Conservation (phyloP, 2,329 filamentous ascomycete genomes). For the Tolypocladium guangdongense region DNA sequence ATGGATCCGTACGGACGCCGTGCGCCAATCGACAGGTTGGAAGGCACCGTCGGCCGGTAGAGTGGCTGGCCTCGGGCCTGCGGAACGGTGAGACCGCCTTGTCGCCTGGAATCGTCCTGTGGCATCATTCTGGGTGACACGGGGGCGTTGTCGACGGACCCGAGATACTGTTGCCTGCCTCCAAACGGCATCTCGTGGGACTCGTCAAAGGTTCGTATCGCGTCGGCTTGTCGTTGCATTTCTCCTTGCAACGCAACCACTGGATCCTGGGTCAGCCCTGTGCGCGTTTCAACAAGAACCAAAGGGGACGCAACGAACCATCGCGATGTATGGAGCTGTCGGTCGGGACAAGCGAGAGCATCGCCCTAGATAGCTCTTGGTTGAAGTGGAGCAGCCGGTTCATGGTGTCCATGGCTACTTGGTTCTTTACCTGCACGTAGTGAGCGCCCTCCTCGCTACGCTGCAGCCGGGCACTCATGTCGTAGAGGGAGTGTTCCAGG, state of each 20-base stretch:
- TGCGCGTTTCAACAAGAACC: background rate
- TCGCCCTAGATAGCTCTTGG: conserved; percentile 67
- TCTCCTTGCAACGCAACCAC: conserved; percentile 47
- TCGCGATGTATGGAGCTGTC: conserved; percentile 75
- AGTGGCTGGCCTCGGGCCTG: conserved; percentile 49
- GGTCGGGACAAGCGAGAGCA: conserved; percentile 62
- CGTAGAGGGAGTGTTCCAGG: conserved; percentile 75
- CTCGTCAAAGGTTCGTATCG: conserved; percentile 46
- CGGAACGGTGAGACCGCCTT: conserved; percentile 55
- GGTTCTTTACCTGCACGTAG: conserved; percentile 69
- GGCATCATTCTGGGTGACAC: conserved; percentile 81
- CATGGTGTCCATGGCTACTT: conserved; percentile 72
- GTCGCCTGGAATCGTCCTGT: conserved; percentile 72
- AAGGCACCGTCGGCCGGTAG: conserved; percentile 68
- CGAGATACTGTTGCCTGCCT: conserved; percentile 55
- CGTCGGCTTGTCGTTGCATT: conserved; percentile 49
- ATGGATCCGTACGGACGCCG: conserved; percentile 80
- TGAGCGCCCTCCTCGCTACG: conserved; percentile 77
- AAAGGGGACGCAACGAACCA: conserved; percentile 43
- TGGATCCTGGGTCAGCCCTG: conserved; percentile 13
- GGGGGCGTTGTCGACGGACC: conserved; percentile 61
- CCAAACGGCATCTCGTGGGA: conserved; percentile 60
- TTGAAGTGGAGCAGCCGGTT: conserved; percentile 64
- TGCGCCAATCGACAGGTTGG: conserved; percentile 69
- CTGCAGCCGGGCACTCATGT: conserved; percentile 63